Conservation (phyloP, 352 stramenopile genomes). For the Phytophthora sp. region DNA sequence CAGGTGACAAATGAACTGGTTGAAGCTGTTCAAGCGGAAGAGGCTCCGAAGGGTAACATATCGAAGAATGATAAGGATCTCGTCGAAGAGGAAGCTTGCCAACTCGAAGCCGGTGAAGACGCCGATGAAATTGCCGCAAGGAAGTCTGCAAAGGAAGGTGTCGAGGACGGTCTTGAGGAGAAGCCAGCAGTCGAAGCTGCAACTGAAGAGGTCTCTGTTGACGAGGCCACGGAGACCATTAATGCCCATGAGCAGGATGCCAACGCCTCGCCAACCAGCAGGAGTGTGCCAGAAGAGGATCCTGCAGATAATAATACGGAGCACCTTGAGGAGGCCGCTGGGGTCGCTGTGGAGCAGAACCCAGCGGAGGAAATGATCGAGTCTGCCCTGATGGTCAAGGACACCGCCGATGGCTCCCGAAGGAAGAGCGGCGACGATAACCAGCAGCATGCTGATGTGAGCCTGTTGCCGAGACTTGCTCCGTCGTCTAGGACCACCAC, state of each 20-base stretch:
- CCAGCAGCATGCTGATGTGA: not conserved
- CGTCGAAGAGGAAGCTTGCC: not conserved
- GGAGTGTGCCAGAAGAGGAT: not conserved
- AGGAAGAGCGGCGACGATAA: conserved; percentile 10
- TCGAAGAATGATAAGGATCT: not conserved
- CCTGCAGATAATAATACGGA: not conserved
- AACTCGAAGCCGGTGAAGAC: not conserved
- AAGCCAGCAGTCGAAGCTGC: not conserved
- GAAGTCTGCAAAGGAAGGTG: not conserved
- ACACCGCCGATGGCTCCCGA: not conserved
- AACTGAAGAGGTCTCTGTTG: not conserved
- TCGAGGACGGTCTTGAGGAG: not conserved
- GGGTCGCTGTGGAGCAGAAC: not conserved
- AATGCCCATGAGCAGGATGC: no score
- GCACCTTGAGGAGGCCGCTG: not conserved
- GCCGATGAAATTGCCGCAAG: not conserved
- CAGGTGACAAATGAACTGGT: conserved; percentile 15
- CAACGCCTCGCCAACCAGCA: no score
- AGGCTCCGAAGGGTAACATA: not conserved
- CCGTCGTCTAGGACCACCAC: conserved; percentile 3
- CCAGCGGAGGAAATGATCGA: not conserved
- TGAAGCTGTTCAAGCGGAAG: conserved; percentile 8
- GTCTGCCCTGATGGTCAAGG: not conserved
- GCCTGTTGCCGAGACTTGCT: conserved; percentile 1
- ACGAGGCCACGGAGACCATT: not conserved